Percentiles rank a stretch among this genome's conserved stretches.
Conservation (phyloP, 2,329 filamentous ascomycete genomes). For the Cladosporium halotolerans region DNA sequence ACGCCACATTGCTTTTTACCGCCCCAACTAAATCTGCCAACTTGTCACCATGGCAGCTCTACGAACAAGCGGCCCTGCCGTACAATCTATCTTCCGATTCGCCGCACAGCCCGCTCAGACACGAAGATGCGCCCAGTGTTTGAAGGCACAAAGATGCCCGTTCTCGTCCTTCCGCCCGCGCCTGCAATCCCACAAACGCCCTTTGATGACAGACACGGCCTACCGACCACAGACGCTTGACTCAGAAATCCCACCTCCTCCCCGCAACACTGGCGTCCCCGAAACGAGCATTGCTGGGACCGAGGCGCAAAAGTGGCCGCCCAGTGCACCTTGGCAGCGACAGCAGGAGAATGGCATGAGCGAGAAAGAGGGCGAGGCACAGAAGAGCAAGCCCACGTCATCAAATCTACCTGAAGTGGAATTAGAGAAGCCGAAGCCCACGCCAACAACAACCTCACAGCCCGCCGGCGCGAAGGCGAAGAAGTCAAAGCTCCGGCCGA, state of each 20-base stretch:
- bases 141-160: slow-evolving; percentile 33
- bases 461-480: slow-evolving; percentile 47
- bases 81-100: slow-evolving; percentile 32
- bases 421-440: slow-evolving; percentile 19
- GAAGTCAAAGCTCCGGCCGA: slow-evolving; percentile 63
- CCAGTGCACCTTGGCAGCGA: slow-evolving; percentile 39
- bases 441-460: slow-evolving; percentile 31
- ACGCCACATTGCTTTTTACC: neutral
- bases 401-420: slow-evolving; percentile 24
- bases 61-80: slow-evolving; percentile 23
- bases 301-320: slow-evolving; percentile 42
- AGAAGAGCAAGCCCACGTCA: slow-evolving; percentile 51
- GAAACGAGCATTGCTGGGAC: slow-evolving; percentile 56
- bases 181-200: slow-evolving; percentile 49
- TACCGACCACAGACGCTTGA: slow-evolving; percentile 57
- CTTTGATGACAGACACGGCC: slow-evolving; percentile 60
- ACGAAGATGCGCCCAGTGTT: slow-evolving; percentile 38
- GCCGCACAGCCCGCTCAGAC: slow-evolving; percentile 26
- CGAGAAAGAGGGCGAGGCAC: slow-evolving; percentile 58
- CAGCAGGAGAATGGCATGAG: slow-evolving; percentile 22
- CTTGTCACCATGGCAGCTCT: slow-evolving; percentile 25
- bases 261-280: slow-evolving; percentile 52
- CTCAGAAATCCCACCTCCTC: slow-evolving; percentile 50
- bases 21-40: neutral
- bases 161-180: slow-evolving; percentile 38